Base-by-base conservation (phyloP, 495 filamentous ascomycete species). In the Talaromyces thailandensis region DNA sequence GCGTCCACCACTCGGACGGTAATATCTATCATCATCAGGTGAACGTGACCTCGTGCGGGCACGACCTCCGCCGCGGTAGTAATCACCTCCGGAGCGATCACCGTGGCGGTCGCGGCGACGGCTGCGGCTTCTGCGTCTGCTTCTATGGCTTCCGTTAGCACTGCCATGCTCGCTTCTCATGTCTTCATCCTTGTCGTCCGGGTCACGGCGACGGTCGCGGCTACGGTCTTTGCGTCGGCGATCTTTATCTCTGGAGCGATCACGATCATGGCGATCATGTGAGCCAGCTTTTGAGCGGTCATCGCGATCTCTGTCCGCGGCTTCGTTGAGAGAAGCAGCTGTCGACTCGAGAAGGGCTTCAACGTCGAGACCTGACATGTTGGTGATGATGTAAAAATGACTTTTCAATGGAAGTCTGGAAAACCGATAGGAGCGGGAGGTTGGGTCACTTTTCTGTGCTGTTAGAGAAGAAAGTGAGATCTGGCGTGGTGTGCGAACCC, bases 261-360 rank as follows among this genome's bases (percentile, higher is more conserved):
- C 78, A 31, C 80, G 79, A 64, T 85, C 83, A 62, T 78, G 80
- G 51, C 80, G 79, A 59, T 86, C 82, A 65, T 67, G 73, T 57
- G 75, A 76, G 50, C 85, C 83, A 70, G 76, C 75, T 71, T 81
- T 84, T 71, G 83, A 77, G 65, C 75, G 79, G 72, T 83, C 82
- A 75, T 86, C 81, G 62, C 71, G 73, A 61, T 87, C 84, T 63
- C 83, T 32, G 58, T 77, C 78, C 60, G 76, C 70, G 53, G 81
- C 71, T 48, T 84, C 76, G 65, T 85, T 84, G 53, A 81, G 65
- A 37, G 76, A 77, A 66, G 82, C 86, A 45, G 92, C 92, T 66
- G 92, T 92, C 35, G 90, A 91, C 77, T 96, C 93, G 68, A 96
- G 84, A 64, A 96, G 86, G 68, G 92, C 92, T 83, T 96, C 92